Conservation (phyloP, 352 stramenopile species). For the Phytophthora citrophthora region DNA sequence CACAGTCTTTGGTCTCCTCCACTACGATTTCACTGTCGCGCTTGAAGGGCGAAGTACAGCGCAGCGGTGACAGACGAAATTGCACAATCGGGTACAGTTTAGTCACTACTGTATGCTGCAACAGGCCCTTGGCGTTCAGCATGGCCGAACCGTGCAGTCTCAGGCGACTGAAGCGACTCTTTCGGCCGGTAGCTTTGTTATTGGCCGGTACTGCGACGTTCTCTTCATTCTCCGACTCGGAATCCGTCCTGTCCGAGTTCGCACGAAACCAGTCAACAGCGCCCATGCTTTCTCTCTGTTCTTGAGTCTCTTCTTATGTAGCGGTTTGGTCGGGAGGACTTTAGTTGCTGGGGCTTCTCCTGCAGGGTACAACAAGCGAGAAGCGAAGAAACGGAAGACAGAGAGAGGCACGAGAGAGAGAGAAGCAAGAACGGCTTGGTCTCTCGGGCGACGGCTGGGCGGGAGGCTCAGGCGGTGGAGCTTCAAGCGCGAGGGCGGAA, state of each 20-base stretch:
- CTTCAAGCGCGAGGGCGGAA: conserved; percentile 14
- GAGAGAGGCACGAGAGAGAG: conserved; percentile 15
- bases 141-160: conserved; percentile 49
- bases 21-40: conserved; percentile 8
- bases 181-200: neutral
- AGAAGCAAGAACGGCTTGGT: conserved; percentile 12
- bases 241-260: conserved; percentile 18
- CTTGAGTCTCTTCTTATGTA: conserved; percentile 24
- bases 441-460: conserved; percentile 17
- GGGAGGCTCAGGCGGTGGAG: conserved; percentile 7
- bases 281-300: conserved; percentile 45
- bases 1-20: conserved; percentile 4
- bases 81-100: conserved; percentile 58
- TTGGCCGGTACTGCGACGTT: conserved; percentile 1
- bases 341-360: neutral
- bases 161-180: conserved; percentile 39
- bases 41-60: conserved; percentile 40
- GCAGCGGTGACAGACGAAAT: conserved; percentile 40
- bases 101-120: conserved; percentile 53
- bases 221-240: conserved; percentile 4
- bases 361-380: neutral
- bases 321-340: neutral
- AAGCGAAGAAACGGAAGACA: conserved; percentile 18
- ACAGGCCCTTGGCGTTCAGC: conserved; percentile 48
- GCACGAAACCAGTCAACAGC: conserved; percentile 42